These are phyloP conservation scores for Hanseniaspora uvarum DNA, from an alignment of 1,139 yeast species.

Conservation along the genomic window DNA sequence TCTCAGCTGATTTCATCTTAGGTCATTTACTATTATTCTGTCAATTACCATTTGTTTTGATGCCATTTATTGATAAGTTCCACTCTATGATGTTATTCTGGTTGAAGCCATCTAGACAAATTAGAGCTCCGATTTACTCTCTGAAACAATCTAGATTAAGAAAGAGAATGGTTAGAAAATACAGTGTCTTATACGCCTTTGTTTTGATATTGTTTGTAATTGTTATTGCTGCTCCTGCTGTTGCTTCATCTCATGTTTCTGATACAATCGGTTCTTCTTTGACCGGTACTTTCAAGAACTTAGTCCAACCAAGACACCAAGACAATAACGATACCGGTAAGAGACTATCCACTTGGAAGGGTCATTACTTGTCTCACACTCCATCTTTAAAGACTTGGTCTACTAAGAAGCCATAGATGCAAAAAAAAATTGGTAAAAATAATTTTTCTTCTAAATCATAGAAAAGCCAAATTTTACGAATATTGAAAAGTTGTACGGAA, in stretches of 20 bases:
- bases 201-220: conserved; percentile 62
- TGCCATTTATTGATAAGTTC: conserved; percentile 93
- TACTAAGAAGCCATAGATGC: conserved; percentile 39
- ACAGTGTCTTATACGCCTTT: conserved; percentile 69
- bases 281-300: conserved; percentile 51
- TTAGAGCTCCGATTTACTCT: conserved; percentile 97
- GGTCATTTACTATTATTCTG: conserved; percentile 82
- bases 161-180: conserved; percentile 96
- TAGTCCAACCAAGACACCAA: conserved; percentile 80
- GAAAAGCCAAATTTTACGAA: not conserved
- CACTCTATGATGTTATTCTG: conserved; percentile 97
- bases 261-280: conserved; percentile 33
- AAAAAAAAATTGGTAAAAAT: not conserved
- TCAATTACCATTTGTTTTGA: conserved; percentile 74
- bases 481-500: not conserved
- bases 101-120: conserved; percentile 96
- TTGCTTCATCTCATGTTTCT: conserved; percentile 43
- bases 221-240: conserved; percentile 87
- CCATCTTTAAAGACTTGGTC: conserved; percentile 51
- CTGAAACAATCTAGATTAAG: conserved; percentile 94
- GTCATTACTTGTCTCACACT: conserved; percentile 45
- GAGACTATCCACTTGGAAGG: conserved; percentile 41
- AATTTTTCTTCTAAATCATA: not conserved
- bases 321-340: conserved; percentile 75
- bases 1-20: conserved; percentile 89